Conservation (phyloP, 2,329 filamentous ascomycete genomes). For the Hysterium pulicare region DNA sequence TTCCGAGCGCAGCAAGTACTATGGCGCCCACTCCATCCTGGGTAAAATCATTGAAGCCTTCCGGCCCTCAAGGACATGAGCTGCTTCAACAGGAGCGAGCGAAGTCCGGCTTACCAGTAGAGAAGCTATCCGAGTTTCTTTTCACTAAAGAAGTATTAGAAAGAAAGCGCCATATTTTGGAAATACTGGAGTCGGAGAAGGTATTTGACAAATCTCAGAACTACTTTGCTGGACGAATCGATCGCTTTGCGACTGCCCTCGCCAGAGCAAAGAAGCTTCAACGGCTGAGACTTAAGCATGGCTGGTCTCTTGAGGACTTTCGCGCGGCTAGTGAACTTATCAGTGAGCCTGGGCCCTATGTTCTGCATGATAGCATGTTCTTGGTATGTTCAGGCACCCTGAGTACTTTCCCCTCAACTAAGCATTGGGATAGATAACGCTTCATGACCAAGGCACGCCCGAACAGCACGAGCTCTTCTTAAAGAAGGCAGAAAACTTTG, state of each 20-base stretch:
- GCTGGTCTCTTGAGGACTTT: constrained; percentile 65
- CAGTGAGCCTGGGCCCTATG: constrained; percentile 71
- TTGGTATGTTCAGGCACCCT: constrained; percentile 43
- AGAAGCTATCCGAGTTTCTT: constrained; percentile 65
- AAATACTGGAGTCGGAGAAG: constrained; percentile 63
- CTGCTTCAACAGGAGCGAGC: constrained; percentile 66
- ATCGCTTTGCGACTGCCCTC: constrained; percentile 66
- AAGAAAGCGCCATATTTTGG: constrained; percentile 58
- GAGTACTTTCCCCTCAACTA: background rate
- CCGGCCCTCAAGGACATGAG: constrained; percentile 65
- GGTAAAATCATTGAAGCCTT: constrained; percentile 65
- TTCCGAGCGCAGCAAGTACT: constrained; percentile 1
- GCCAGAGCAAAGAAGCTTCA: constrained; percentile 68
- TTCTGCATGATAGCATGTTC: constrained; percentile 69
- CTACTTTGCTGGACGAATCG: constrained; percentile 68
- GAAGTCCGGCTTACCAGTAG: constrained; percentile 63
- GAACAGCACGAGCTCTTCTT: constrained; percentile 73
- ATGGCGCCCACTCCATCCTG: constrained; percentile 54
- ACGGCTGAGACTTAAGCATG: constrained; percentile 62
- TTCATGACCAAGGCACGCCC: constrained; percentile 67
- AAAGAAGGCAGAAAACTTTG: constrained; percentile 64
- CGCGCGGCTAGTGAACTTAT: constrained; percentile 64
- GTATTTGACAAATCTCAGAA: constrained; percentile 78
- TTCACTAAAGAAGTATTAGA: constrained; percentile 65
- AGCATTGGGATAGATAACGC: constrained; percentile 52